phyloP scores from a whole-genome alignment of 1,284 basidiomycete genomes.

The Ustilago esculenta region DNA sequence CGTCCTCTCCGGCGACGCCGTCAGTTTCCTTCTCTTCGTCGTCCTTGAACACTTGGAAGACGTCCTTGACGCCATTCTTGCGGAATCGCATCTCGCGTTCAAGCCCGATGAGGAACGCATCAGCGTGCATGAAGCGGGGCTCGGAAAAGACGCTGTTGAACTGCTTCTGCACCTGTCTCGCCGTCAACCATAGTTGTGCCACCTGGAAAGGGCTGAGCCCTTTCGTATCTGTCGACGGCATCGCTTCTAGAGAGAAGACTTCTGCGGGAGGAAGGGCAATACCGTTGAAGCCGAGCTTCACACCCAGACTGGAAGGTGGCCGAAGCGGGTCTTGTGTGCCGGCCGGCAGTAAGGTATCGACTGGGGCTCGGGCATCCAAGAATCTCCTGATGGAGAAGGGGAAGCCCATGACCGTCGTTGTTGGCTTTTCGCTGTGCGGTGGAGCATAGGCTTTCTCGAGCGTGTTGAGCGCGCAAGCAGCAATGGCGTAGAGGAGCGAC shows the following conservation, averaged over 20 bases:
- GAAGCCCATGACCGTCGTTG: conserved; percentile 38
- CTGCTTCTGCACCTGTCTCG: conserved; percentile 38
- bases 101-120: conserved; percentile 34
- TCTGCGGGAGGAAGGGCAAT: conserved; percentile 30
- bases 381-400: conserved; percentile 36
- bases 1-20: conserved; percentile 26
- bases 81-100: conserved; percentile 43
- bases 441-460: conserved; percentile 12
- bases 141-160: conserved; percentile 35
- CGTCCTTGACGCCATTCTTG: conserved; percentile 40
- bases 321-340: conserved; percentile 14
- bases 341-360: conserved; percentile 9
- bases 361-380: conserved; percentile 15
- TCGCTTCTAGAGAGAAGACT: conserved; percentile 22
- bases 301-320: conserved; percentile 24
- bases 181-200: conserved; percentile 39
- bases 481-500: conserved; percentile 34
- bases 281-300: conserved; percentile 39
- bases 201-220: conserved; percentile 11
- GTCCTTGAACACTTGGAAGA: conserved; percentile 29
- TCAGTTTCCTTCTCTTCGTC: conserved; percentile 11
- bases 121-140: conserved; percentile 40
- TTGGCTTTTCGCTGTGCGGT: conserved; percentile 8
- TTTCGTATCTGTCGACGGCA: background rate
- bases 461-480: conserved; percentile 43